Evolutionary conservation across 129 eudicot genomes (phyloP), one percentile per base, ranked within the genome.

Genomic region (Glebionis coronaria): DNA sequence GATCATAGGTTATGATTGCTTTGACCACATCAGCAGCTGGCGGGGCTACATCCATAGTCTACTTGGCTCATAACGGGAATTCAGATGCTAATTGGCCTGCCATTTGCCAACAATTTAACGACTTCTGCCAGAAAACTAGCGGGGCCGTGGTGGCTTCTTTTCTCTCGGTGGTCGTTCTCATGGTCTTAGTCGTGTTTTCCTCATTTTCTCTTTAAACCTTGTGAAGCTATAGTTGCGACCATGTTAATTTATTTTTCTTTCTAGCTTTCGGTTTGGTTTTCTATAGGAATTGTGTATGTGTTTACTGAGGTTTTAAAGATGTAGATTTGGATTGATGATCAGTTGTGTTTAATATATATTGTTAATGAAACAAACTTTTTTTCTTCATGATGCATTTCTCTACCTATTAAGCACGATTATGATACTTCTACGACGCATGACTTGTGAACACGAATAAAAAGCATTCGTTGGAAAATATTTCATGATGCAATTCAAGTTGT

Each of bases 1-100:
- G 5, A 62, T 73, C 18, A 11, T 71, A 91, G 97, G 85, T 85
- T 73, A 77, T 79, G 70, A 65, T 83, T 68, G 81, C 84, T 40
- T 69, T 91, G 73, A 80, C 85, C 7, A 83, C 88, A 1, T n/a
- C 95, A 1, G 92, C 95, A 3, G 89, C 92, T 0, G 88, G 73
- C 12, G 68, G 90, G 25, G 78, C 93, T 11, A 85, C 93, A 14
- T 87, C 95, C 13, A 83, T 91, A 69, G 96, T 85, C 9, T 87
- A 91, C 79, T 78, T 91, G 88, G 95, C 97, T 49, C 97, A 91
- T 81, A 80, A 84, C n/a, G 93, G 97, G 2, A 91, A 91, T 52
- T 51, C 76, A 12, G 78, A 72, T 47, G 90, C 96, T 3, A 91
- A 91, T 59, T 90, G 97, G 97, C 82, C 81, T 4, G 86, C 97